Evolutionary conservation across 2,329 filamentous ascomycete species (phyloP), one percentile per base, ranked within the genome.

Genomic region (Endoconidiophora polonica): DNA sequence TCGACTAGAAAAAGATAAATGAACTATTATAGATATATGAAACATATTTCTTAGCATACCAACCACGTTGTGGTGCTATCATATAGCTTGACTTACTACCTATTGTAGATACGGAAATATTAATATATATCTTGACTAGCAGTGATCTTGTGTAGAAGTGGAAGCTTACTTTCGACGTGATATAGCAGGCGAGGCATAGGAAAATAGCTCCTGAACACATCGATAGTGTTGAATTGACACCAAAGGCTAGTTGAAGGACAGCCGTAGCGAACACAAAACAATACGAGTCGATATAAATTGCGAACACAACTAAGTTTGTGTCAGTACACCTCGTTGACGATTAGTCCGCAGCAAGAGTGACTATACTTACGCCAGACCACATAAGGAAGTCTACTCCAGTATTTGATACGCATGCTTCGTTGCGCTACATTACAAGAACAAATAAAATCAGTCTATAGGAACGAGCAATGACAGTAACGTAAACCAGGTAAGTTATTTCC

Each of bases 1-100:
- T 81, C 78, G 1, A 78, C 76, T 2, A 81, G 64, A 58, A 81
- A 81, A 23, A 76, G 66, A 57, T 81, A 81, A n/a, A 80, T 75
- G 20, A 79, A 61, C 63, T 72, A 16, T 5, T 22, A 5, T 14
- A 24, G 9, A 4, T 12, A 14, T 5, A 12, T 23, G 26, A 9
- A 18, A 18, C 16, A 33, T 10, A 10, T 33, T 3, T 2, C 6
- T 50, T 50, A 46, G 43, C 38, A 33, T 33, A 33, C 26, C 26
- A 33, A 33, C 12, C 3, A 10, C 5, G 12, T 10, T 9, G 7
- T 33, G 26, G 3, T 33, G 7, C 26, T 10, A 33, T 33, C 12
- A 10, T 2, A 10, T 10, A 10, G 12, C 7, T 33, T 10, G 38
- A 50, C 48, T 44, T 50, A 47, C 52, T 2, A 54, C 49, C 48